Base-by-base conservation (phyloP, 2,329 filamentous ascomycete species). In the Lachnellula cervina region DNA sequence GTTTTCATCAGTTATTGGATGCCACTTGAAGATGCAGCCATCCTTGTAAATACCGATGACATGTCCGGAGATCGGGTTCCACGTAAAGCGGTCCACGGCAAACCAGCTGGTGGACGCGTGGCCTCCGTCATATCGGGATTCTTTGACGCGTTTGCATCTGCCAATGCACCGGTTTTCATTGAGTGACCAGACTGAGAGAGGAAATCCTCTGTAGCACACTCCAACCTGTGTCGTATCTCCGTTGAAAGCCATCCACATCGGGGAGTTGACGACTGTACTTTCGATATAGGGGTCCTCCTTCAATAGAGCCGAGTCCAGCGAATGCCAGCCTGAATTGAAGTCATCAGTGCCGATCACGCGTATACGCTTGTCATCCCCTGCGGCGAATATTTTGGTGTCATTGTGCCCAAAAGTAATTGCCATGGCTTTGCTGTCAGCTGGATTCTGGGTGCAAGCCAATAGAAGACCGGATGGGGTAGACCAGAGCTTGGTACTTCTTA, bases 131-230 rank as follows among this genome's bases (percentile, higher is more conserved):
- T 32, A 28, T 11, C 25, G 14, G 8, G 13, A n/a, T 11, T 34
- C 14, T 17, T 34, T 57, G 32, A 59, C 17, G 16, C 54, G 32
- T 49, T 42, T 49, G 32, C 57, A 60, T 50, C 48, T 54, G 1
- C 42, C 48, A 45, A 64, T 51, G 4, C 51, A 40, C n/a, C 38
- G 23, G 13, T 17, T 25, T 43, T 45, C 19, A 38, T 59, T 21
- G 1, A 62, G 11, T 6, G 38, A 42, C 62, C 64, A 65, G 5
- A 66, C 50, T 8, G 58, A 49, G 11, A 65, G 35, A 9, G 62
- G 61, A 49, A 52, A 58, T 11, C 51, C 57, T 48, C 57, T 40
- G 28, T 62, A 65, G 14, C 57, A 49, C 8, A 65, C 53, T 11
- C 52, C 64, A 17, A 65, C 50, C 23, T 52, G 51, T 8, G 56